Conservation (phyloP, 202 grass and related monocot genomes). For the Zoysia matrella region DNA sequence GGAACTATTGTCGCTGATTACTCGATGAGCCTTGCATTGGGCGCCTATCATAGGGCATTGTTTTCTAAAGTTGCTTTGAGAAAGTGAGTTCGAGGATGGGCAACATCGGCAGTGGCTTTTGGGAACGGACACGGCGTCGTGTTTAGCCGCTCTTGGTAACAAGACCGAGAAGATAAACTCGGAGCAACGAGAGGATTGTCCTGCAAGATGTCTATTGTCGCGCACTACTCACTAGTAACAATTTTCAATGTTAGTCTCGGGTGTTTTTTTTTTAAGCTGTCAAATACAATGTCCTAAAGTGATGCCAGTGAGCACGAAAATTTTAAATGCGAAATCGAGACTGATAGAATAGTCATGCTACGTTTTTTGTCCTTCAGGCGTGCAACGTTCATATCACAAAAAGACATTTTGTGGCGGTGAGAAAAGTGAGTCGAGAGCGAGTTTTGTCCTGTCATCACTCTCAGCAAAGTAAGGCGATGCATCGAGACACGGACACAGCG, state of each 20-base stretch:
- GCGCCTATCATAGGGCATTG: neutral
- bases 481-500: neutral
- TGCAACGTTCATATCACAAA: too few species aligned
- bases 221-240: neutral
- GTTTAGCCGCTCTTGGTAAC: conserved; percentile 10
- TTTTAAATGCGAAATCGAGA: too few species aligned
- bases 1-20: neutral
- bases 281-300: too few species aligned
- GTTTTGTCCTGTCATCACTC: neutral
- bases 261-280: too few species aligned
- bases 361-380: too few species aligned
- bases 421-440: neutral
- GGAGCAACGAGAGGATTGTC: neutral
- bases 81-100: conserved; percentile 14
- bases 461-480: neutral
- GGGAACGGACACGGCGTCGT: neutral
- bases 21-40: neutral
- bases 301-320: too few species aligned
- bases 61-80: conserved; percentile 23
- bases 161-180: neutral
- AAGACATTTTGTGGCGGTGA: too few species aligned
- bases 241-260: too few species aligned
- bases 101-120: neutral
- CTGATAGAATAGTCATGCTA: too few species aligned
- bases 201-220: neutral